Conservation (phyloP, 208 protist genomes). For the Endotrypanum monterogeii region DNA sequence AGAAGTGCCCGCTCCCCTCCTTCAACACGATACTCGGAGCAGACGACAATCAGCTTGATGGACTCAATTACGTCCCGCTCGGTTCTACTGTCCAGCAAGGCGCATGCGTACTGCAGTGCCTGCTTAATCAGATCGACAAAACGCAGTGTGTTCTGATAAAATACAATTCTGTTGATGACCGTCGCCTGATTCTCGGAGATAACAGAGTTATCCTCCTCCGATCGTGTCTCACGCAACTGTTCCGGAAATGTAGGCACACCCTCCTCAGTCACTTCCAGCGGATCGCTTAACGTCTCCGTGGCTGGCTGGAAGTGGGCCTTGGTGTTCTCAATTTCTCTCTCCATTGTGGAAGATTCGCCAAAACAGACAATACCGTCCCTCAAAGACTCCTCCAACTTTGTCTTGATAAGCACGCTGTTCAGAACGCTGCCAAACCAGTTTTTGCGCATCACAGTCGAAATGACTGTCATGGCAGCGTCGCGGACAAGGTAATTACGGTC, state of each 20-base stretch:
- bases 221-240: background rate
- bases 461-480: conserved; percentile 78
- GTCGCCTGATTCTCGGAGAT: conserved; percentile 60
- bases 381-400: conserved; percentile 52
- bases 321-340: conserved; percentile 33
- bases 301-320: conserved; percentile 44
- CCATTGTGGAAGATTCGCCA: conserved; percentile 29
- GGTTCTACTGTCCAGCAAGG: conserved; percentile 82
- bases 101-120: conserved; percentile 61
- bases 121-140: conserved; percentile 76
- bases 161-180: conserved; percentile 67
- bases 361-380: conserved; percentile 37
- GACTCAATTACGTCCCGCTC: conserved; percentile 88
- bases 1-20: conserved; percentile 64
- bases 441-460: conserved; percentile 62
- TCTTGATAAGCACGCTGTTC: conserved; percentile 44
- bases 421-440: conserved; percentile 91
- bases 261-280: conserved; percentile 20
- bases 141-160: conserved; percentile 72
- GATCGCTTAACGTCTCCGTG: conserved; percentile 31
- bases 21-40: conserved; percentile 79
- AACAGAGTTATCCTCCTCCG: background rate
- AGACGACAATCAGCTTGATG: conserved; percentile 85
- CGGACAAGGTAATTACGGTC: conserved; percentile 88
- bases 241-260: conserved; percentile 8